Evolutionary conservation across 257 asterid species (phyloP).

Genomic region (Lantana camara): DNA sequence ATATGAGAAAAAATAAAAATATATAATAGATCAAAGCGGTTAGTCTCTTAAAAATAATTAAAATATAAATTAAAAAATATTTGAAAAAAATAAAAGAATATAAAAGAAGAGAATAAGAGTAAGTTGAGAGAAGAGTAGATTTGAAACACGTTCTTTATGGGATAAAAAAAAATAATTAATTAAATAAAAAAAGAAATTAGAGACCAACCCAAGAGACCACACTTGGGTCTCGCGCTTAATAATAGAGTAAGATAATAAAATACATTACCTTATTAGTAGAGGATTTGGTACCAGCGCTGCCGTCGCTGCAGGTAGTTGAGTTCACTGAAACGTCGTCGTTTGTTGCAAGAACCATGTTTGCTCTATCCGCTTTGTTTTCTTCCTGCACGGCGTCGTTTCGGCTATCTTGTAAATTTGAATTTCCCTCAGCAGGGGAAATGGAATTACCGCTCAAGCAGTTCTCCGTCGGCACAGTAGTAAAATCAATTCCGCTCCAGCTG

Average conservation of each 20-base stretch:
- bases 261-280: constrained; percentile 46
- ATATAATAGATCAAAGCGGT: no score
- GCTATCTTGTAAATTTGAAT: constrained; percentile 23
- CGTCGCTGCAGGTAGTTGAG: constrained; percentile 33
- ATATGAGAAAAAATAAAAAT: no score
- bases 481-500: constrained; percentile 60
- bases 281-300: constrained; percentile 39
- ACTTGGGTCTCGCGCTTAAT: no score
- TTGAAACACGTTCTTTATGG: no score
- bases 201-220: no score
- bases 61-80: no score
- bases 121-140: no score
- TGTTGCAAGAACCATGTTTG: constrained; percentile 28
- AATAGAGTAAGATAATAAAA: not conserved
- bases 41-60: no score
- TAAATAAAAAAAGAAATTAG: no score
- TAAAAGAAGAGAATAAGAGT: no score
- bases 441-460: constrained; percentile 35
- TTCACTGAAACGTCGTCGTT: constrained; percentile 48
- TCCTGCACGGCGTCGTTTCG: constrained; percentile 29
- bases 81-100: no score
- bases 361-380: constrained; percentile 17
- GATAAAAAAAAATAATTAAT: no score
- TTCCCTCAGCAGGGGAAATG: constrained; percentile 37
- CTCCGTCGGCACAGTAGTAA: constrained; percentile 49